A percentile compares a stretch with the other conserved stretches of the same genome.
phyloP scores from a whole-genome alignment of 345 rosid species.

The Stellera chamaejasme region DNA sequence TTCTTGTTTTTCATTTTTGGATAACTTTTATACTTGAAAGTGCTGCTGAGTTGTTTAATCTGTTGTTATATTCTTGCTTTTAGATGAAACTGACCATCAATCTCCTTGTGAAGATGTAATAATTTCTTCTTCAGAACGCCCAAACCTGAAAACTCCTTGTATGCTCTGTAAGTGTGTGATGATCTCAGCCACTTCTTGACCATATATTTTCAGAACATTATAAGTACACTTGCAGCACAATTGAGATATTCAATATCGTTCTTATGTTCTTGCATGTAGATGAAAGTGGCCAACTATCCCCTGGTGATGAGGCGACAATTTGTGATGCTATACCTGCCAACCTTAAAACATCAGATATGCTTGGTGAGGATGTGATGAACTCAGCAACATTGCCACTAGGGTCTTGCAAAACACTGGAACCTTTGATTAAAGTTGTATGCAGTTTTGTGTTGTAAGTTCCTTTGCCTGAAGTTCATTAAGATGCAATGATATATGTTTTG shows the following conservation, averaged over 20 bases:
- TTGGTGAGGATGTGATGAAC: constrained; percentile 3
- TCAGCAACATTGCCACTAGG: constrained; percentile 5
- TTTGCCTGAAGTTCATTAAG: background rate
- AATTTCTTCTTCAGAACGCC: too few species aligned
- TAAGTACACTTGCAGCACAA: too few species aligned
- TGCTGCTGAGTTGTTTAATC: background rate
- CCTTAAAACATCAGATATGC: too few species aligned
- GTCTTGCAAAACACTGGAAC: constrained; percentile 3
- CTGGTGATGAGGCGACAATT: constrained; percentile 7
- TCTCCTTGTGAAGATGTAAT: constrained; percentile 2
- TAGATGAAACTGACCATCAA: constrained; percentile 11
- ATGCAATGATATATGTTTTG: constrained; percentile 4
- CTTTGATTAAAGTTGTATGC: background rate
- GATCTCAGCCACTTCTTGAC: too few species aligned
- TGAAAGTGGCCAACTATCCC: background rate
- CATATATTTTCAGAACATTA: too few species aligned
- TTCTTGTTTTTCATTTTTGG: background rate
- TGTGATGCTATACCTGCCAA: background rate
- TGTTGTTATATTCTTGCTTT: constrained; percentile 1
- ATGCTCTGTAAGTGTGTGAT: too few species aligned
- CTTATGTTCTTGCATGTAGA: constrained; percentile 6
- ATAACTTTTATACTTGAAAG: background rate
- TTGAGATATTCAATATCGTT: background rate
- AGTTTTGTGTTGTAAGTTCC: background rate
- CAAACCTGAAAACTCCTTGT: too few species aligned